Conservation (phyloP, 2,329 filamentous ascomycete genomes). For the Xylariales sp. region DNA sequence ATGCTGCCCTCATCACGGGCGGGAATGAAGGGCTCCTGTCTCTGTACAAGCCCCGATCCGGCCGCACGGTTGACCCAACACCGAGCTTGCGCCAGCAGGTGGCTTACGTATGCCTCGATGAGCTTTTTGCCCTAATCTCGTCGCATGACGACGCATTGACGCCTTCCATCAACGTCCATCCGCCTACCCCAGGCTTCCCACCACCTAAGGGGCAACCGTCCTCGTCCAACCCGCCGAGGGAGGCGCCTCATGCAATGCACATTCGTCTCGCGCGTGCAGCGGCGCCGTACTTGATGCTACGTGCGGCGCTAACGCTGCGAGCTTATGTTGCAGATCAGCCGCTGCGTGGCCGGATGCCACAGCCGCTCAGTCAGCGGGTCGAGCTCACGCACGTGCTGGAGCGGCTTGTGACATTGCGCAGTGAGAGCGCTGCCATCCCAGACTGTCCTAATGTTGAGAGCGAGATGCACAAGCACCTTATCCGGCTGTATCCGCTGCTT, state of each 20-base stretch:
- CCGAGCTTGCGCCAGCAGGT: conserved; percentile 66
- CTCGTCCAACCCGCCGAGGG: conserved; percentile 15
- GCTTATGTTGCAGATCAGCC: conserved; percentile 89
- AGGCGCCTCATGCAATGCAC: conserved; percentile 31
- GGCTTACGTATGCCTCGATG: conserved; percentile 75
- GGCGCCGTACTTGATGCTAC: conserved; percentile 77
- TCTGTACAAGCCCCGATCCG: conserved; percentile 62
- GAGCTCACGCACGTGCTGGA: conserved; percentile 72
- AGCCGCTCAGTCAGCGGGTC: conserved; percentile 73
- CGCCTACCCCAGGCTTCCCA: conserved; percentile 38
- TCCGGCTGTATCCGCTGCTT: conserved; percentile 75
- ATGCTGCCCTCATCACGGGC: conserved; percentile 54
- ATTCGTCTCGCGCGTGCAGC: conserved; percentile 68
- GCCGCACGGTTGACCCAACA: conserved; percentile 65
- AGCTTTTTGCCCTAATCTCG: conserved; percentile 68
- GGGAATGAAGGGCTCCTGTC: conserved; percentile 49
- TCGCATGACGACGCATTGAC: conserved; percentile 35
- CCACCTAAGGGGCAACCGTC: conserved; percentile 18
- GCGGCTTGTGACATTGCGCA: conserved; percentile 61
- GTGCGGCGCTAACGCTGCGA: conserved; percentile 75
- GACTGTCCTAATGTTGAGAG: conserved; percentile 46
- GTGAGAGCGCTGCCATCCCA: conserved; percentile 67
- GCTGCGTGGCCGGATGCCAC: conserved; percentile 81
- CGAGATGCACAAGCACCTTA: conserved; percentile 67
- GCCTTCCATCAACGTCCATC: conserved; percentile 35